A percentile compares a stretch with the other conserved stretches of the same genome.
Evolutionary conservation across 768 basidiomycete genomes (phyloP).

Genomic region (Suillus decipiens): DNA sequence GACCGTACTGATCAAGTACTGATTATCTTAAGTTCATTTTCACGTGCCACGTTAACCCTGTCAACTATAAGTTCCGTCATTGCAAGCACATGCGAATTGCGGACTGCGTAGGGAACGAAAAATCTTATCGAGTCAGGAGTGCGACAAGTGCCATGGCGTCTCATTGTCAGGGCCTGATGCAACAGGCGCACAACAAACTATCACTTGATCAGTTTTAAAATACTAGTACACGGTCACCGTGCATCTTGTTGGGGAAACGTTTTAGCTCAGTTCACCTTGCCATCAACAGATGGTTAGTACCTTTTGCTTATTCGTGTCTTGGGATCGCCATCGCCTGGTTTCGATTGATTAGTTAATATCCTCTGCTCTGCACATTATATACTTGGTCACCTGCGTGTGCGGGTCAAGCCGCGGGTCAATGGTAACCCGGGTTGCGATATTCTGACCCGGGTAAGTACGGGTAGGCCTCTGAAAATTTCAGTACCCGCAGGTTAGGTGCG

Average conservation of each 20-base stretch:
- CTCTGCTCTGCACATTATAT: no score
- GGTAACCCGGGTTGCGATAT: not conserved
- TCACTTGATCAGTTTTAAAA: not conserved
- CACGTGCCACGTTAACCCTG: not conserved
- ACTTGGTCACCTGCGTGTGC: not conserved
- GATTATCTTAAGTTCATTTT: no score
- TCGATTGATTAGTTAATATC: no score
- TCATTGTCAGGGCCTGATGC: not conserved
- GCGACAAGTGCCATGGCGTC: not conserved
- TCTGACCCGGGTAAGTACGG: not conserved
- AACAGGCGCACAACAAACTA: not conserved
- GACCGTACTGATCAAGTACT: no score
- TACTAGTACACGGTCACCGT: not conserved
- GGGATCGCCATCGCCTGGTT: conserved; percentile 35
- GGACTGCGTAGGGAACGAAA: not conserved
- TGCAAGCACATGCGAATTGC: not conserved
- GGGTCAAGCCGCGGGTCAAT: not conserved
- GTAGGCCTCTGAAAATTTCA: not conserved
- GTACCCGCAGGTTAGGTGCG: not conserved
- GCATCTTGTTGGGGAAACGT: conserved; percentile 8
- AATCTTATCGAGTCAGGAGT: not conserved
- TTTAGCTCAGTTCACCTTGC: conserved; percentile 30
- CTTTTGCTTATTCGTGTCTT: conserved; percentile 30
- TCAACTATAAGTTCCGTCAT: not conserved
- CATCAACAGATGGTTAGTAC: conserved; percentile 39